Base-by-base conservation (phyloP, 2,329 filamentous ascomycete species). In the Alternaria postmessia region DNA sequence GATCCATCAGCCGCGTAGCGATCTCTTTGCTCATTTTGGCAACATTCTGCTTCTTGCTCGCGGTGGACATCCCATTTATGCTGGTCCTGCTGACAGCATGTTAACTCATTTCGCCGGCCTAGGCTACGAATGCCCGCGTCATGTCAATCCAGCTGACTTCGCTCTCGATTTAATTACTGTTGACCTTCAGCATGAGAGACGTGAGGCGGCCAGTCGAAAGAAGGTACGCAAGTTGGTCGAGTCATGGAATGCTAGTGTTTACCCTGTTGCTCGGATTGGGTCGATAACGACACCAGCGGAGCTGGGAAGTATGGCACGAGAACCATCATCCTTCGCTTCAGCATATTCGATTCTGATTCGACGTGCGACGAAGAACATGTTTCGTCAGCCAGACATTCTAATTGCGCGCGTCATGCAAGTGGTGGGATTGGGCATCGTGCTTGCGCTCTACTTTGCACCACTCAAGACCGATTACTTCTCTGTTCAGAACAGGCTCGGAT, bases 91-190 rank as follows among this genome's bases (percentile, higher is more conserved):
- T 0, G 78, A 73, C 5, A 80, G 85, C 1, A 92, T 93, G 89
- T 80, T 93, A 0, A 73, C 81, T 0, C 88, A 93, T 72, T 91
- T 93, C 60, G 77, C 79, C 0, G 73, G 72, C 0, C 80, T 88
- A 20, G 89, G 89, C 0, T 86, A 87, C 63, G 80, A 86, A 12
- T 93, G 91, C 69, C 89, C 90, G 0, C 81, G 82, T 14, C 87
- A 90, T 59, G 91, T 89, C 1, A 94, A 93, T 63, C 91, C 91
- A 1, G 90, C 91, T 0, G 91, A 94, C 73, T 93, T 92, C 73
- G 90, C 89, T 0, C 82, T 93, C 7, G 91, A 94, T 68, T 82
- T 93, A 51, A 91, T 94, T 52, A 93, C 90, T 0, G 86, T 93
- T 24, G 89, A 93, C 67, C 80, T 93, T 0, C 91, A 92, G 62